These are phyloP conservation scores for Leccinum disarticulatum DNA, from an alignment of 768 basidiomycete genomes.

Conservation along the genomic window DNA sequence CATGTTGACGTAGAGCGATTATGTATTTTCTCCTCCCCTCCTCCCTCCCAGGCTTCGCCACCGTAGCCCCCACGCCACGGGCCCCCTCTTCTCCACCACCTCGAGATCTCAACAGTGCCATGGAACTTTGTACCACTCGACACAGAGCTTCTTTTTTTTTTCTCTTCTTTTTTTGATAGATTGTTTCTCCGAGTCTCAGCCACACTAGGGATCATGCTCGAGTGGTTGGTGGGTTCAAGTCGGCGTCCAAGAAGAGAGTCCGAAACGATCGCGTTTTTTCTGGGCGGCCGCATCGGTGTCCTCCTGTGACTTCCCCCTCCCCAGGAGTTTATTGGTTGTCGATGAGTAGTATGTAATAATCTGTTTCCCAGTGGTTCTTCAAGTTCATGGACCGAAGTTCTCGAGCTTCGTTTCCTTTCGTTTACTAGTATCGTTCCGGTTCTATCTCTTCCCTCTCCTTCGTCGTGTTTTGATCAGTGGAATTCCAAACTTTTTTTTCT, in stretches of 20 bases:
- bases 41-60: background rate
- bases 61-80: background rate
- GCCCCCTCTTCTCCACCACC: background rate
- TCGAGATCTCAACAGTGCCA: slow-evolving; percentile 3
- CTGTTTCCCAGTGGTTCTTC: background rate
- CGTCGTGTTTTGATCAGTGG: background rate
- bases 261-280: background rate
- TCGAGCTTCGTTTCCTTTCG: background rate
- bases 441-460: background rate
- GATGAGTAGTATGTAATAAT: background rate
- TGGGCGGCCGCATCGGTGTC: background rate
- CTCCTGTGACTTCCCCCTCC: background rate
- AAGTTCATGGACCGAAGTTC: background rate
- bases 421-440: background rate
- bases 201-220: background rate
- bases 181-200: background rate
- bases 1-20: slow-evolving; percentile 15
- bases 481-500: background rate
- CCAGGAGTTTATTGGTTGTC: background rate
- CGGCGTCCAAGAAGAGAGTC: background rate
- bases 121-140: background rate
- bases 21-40: slow-evolving; percentile 1
- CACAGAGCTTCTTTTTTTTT: background rate
- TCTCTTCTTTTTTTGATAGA: background rate
- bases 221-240: background rate